A percentile compares a stretch with the other conserved stretches of the same genome.
Conservation (phyloP, 75 land plant genomes). For the Ceratopteris richardii region DNA sequence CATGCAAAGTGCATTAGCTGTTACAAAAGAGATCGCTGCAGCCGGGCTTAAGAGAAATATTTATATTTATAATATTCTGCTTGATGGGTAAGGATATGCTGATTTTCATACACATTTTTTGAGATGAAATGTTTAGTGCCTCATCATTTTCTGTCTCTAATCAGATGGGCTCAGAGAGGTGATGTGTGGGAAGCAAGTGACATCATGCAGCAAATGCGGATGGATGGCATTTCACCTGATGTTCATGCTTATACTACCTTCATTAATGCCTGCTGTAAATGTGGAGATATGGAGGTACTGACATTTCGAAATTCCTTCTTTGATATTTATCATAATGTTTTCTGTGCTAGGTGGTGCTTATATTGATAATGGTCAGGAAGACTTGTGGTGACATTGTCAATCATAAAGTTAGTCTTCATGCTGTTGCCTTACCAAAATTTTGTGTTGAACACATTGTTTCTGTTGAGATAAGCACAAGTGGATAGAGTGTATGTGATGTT, state of each 20-base stretch:
- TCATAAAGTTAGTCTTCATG: too few species aligned
- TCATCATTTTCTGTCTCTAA: constrained; percentile 1
- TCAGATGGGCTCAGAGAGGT: constrained; percentile 96
- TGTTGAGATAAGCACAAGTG: too few species aligned
- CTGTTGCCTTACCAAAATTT: too few species aligned
- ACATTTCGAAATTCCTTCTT: constrained; percentile 1
- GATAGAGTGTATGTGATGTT: too few species aligned
- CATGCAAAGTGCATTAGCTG: constrained; percentile 95
- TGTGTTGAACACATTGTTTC: too few species aligned
- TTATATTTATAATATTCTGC: constrained; percentile 76
- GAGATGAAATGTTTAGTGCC: background rate
- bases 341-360: background rate
- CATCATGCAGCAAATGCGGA: constrained; percentile 88
- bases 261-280: constrained; percentile 88
- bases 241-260: constrained; percentile 91
- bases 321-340: background rate
- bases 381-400: too few species aligned
- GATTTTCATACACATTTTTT: background rate
- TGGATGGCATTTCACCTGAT: constrained; percentile 63
- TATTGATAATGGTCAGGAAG: too few species aligned
- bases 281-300: constrained; percentile 86
- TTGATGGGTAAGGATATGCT: constrained; percentile 75
- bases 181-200: constrained; percentile 96
- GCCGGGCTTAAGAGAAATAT: constrained; percentile 58
- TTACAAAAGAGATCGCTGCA: constrained; percentile 74